Conservation (phyloP, 2,329 filamentous ascomycete species). For the Ceratocystis huliohia region DNA sequence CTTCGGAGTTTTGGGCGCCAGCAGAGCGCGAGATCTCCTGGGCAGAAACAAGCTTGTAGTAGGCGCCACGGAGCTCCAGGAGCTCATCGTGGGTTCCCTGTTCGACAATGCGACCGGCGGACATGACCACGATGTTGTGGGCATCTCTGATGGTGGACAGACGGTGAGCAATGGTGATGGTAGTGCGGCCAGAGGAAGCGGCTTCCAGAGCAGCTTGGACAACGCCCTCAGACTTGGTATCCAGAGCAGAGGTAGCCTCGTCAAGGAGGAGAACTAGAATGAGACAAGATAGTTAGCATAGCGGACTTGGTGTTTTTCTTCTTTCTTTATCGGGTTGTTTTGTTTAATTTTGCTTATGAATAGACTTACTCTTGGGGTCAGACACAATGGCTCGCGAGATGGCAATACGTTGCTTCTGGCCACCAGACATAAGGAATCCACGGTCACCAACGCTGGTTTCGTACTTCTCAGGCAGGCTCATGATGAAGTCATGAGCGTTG, state of each 20-base stretch:
- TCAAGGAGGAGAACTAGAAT: slow-evolving; percentile 65
- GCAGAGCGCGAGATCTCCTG: slow-evolving; percentile 56
- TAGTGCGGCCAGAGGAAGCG: slow-evolving; percentile 75
- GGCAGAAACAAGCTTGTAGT: slow-evolving; percentile 74
- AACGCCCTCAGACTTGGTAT: slow-evolving; percentile 87
- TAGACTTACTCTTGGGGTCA: slow-evolving; percentile 57
- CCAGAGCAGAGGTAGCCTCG: slow-evolving; percentile 85
- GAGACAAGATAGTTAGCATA: neutral
- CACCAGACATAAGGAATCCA: slow-evolving; percentile 82
- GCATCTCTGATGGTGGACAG: slow-evolving; percentile 88
- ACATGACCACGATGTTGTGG: slow-evolving; percentile 93
- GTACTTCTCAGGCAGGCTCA: slow-evolving; percentile 70
- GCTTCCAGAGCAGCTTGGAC: slow-evolving; percentile 86
- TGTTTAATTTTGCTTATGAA: neutral
- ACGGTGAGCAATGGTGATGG: slow-evolving; percentile 90
- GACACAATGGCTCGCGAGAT: slow-evolving; percentile 85
- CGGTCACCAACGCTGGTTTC: slow-evolving; percentile 92
- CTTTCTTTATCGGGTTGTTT: neutral
- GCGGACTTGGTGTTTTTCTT: too few relatives aligned
- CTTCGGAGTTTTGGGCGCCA: slow-evolving; percentile 36
- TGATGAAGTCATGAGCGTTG: slow-evolving; percentile 89
- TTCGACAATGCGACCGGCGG: slow-evolving; percentile 72
- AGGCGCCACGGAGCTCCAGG: slow-evolving; percentile 56
- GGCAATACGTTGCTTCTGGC: slow-evolving; percentile 93
- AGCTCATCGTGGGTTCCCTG: slow-evolving; percentile 80